phyloP scores from a whole-genome alignment of 1,284 basidiomycete genomes.

The Naganishia cerealis region DNA sequence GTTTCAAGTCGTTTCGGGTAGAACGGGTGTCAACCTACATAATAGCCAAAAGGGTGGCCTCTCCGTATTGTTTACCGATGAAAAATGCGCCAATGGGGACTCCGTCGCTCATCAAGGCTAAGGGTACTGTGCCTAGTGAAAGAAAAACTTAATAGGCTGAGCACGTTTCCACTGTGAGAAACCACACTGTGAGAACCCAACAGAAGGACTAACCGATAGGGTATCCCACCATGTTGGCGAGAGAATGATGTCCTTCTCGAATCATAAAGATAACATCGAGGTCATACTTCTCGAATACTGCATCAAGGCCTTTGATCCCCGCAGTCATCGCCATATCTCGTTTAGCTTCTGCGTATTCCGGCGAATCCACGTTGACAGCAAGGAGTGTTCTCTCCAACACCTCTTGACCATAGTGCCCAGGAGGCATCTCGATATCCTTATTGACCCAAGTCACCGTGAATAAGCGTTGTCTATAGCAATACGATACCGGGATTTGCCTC shows the following conservation, averaged over 20 bases:
- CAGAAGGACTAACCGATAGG: slow-evolving; percentile 31
- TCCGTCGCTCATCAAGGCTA: slow-evolving; percentile 26
- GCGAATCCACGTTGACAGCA: slow-evolving; percentile 28
- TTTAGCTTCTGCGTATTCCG: slow-evolving; percentile 30
- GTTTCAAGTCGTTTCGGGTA: neutral
- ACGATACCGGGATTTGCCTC: neutral
- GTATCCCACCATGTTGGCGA: slow-evolving; percentile 36
- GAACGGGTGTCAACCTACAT: slow-evolving; percentile 9
- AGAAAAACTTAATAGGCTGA: neutral
- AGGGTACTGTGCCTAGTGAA: slow-evolving; percentile 20
- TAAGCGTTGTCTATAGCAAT: neutral
- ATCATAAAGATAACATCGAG: slow-evolving; percentile 35
- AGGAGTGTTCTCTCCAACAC: slow-evolving; percentile 30
- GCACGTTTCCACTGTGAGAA: neutral
- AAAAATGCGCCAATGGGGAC: slow-evolving; percentile 28
- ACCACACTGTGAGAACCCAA: neutral
- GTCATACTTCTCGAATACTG: slow-evolving; percentile 33
- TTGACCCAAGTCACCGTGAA: neutral
- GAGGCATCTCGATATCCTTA: slow-evolving; percentile 34
- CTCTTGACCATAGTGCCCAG: slow-evolving; percentile 34
- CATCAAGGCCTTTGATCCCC: slow-evolving; percentile 32
- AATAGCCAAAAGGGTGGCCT: slow-evolving; percentile 24
- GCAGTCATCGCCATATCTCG: slow-evolving; percentile 33
- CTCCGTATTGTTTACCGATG: slow-evolving; percentile 27
- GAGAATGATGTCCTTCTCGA: slow-evolving; percentile 35